phyloP scores from a whole-genome alignment of 1,139 yeast species.

The Candida sp. region DNA sequence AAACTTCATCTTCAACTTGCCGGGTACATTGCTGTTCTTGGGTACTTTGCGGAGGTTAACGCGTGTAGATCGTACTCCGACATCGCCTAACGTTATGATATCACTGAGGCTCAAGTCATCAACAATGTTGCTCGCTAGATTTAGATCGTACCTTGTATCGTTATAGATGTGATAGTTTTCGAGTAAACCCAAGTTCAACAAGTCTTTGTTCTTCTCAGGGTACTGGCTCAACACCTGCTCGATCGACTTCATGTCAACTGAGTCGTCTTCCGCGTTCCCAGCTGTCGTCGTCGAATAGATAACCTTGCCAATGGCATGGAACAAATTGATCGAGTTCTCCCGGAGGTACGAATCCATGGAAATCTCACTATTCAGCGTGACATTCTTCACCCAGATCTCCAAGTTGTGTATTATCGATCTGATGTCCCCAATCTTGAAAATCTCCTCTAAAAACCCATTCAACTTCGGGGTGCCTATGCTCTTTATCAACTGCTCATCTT shows the following conservation, averaged over 20 bases:
- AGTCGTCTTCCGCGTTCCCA: slow-evolving; percentile 21
- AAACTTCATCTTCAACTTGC: slow-evolving; percentile 27
- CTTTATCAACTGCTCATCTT: slow-evolving; percentile 29
- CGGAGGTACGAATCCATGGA: slow-evolving; percentile 15
- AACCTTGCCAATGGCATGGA: slow-evolving; percentile 74
- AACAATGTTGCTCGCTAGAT: slow-evolving; percentile 29
- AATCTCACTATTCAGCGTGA: not conserved
- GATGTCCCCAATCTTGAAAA: slow-evolving; percentile 70
- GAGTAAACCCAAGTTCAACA: slow-evolving; percentile 39
- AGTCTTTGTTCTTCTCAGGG: slow-evolving; percentile 27
- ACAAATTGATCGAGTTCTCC: slow-evolving; percentile 57
- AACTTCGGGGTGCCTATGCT: slow-evolving; percentile 22
- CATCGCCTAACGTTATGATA: slow-evolving; percentile 26
- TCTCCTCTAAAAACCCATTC: slow-evolving; percentile 38
- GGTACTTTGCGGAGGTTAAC: slow-evolving; percentile 17
- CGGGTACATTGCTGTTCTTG: not conserved
- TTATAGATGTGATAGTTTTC: slow-evolving; percentile 44
- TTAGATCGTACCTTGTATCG: slow-evolving; percentile 28
- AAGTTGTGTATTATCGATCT: slow-evolving; percentile 71
- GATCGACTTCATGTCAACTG: slow-evolving; percentile 31
- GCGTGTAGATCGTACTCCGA: slow-evolving; percentile 37
- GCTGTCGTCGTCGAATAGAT: slow-evolving; percentile 46
- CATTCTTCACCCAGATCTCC: slow-evolving; percentile 61
- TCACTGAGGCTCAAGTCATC: slow-evolving; percentile 41
- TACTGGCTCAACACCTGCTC: slow-evolving; percentile 36